Percentiles rank a stretch among this genome's conserved stretches.
phyloP scores from a whole-genome alignment of 306 rosid species.

The Pueraria montana region DNA sequence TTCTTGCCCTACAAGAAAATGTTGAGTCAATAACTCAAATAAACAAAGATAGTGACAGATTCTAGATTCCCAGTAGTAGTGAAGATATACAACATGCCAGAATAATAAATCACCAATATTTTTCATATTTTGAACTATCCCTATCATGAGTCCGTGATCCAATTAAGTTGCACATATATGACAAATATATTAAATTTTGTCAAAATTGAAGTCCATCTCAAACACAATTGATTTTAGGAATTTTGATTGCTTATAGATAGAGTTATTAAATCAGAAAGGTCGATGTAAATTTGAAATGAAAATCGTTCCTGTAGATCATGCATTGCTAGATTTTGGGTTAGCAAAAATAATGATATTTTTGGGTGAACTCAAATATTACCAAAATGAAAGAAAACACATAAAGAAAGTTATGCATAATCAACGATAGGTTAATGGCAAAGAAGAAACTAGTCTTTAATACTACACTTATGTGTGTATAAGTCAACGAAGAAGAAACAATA shows the following conservation, averaged over 20 bases:
- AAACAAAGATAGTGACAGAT: not conserved
- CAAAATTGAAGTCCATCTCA: constrained; percentile 8
- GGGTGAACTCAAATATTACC: not conserved
- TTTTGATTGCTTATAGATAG: not conserved
- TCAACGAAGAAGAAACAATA: not conserved
- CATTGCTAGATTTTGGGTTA: constrained; percentile 8
- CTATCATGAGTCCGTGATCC: no score
- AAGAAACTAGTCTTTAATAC: not conserved
- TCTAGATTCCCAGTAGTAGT: constrained; percentile 32
- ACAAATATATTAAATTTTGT: constrained; percentile 4
- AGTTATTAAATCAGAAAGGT: constrained; percentile 30
- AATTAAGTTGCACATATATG: constrained; percentile 20
- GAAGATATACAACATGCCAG: constrained; percentile 4
- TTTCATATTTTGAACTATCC: no score
- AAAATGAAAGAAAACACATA: not conserved
- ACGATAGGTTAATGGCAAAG: constrained; percentile 3
- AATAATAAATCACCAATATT: no score
- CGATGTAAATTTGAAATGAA: not conserved
- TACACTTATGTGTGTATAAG: not conserved
- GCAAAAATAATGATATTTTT: not conserved
- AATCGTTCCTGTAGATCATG: not conserved
- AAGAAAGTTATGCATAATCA: constrained; percentile 4
- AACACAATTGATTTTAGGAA: not conserved
- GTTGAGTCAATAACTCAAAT: constrained; percentile 10
- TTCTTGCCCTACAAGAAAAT: constrained; percentile 68